Conservation (phyloP, 129 eudicot species). For the Arctium minus region DNA sequence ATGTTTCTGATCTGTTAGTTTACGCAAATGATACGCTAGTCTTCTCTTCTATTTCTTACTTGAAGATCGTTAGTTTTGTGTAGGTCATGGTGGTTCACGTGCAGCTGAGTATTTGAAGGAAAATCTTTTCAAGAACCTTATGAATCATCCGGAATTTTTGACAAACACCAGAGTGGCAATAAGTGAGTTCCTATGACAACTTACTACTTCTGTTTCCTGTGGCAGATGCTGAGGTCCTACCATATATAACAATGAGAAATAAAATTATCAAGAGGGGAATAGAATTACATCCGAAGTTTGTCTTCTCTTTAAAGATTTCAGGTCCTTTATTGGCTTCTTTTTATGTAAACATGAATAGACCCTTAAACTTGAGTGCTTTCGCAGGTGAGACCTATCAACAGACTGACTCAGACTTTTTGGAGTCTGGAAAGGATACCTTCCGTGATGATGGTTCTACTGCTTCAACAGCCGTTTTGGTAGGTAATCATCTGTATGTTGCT, state of each 20-base stretch:
- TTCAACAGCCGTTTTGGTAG: constrained; percentile 91
- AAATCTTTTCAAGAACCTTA: constrained; percentile 73
- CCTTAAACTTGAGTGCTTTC: constrained; percentile 6
- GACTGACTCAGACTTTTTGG: constrained; percentile 72
- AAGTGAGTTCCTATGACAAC: constrained; percentile 44
- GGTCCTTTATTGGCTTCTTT: background rate
- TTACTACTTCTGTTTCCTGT: background rate
- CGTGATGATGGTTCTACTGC: constrained; percentile 98
- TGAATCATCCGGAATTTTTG: constrained; percentile 74
- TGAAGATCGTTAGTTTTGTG: background rate
- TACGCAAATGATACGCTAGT: background rate
- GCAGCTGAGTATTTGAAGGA: constrained; percentile 82
- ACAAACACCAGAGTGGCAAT: constrained; percentile 67
- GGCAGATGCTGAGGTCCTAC: background rate
- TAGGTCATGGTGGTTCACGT: constrained; percentile 98
- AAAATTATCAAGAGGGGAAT: background rate
- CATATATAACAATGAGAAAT: background rate
- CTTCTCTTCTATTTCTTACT: background rate
- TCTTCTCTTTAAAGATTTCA: background rate
- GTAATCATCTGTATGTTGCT: constrained; percentile 80
- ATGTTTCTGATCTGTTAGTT: background rate
- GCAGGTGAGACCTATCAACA: constrained; percentile 80
- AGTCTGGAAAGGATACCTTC: constrained; percentile 72
- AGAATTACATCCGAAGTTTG: background rate
- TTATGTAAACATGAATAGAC: background rate